Conservation (phyloP, 805 yeast genomes). For the Sporopachydermia lactativora region DNA sequence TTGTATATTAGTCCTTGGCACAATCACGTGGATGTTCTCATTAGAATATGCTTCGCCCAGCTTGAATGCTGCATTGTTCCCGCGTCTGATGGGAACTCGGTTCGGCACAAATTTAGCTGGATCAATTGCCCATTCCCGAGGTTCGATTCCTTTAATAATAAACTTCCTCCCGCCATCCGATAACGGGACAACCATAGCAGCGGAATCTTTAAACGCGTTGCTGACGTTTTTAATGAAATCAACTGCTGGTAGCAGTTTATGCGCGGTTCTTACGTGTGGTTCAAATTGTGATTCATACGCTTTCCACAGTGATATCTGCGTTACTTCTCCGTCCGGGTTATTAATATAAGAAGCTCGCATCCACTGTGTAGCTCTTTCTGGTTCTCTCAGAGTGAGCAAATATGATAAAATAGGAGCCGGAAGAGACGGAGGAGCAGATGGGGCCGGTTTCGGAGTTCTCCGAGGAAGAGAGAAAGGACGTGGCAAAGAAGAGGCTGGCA, state of each 20-base stretch:
- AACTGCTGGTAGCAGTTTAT: constrained; percentile 77
- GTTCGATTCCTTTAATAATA: constrained; percentile 88
- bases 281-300: constrained; percentile 83
- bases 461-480: constrained; percentile 23
- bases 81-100: not conserved
- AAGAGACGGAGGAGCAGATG: constrained; percentile 49
- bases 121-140: constrained; percentile 36
- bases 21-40: not conserved
- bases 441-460: constrained; percentile 43
- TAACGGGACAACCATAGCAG: constrained; percentile 80
- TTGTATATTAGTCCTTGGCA: not conserved
- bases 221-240: constrained; percentile 93
- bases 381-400: constrained; percentile 60
- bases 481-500: constrained; percentile 11
- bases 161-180: constrained; percentile 61
- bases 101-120: constrained; percentile 6
- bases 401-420: constrained; percentile 41
- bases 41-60: constrained; percentile 1
- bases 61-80: constrained; percentile 1
- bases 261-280: constrained; percentile 34
- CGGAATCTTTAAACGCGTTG: constrained; percentile 72
- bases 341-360: constrained; percentile 85
- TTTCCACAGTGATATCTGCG: constrained; percentile 93
- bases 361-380: constrained; percentile 88
- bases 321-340: constrained; percentile 64